Conservation (phyloP, 768 basidiomycete species). For the Clathrus columnatus region DNA sequence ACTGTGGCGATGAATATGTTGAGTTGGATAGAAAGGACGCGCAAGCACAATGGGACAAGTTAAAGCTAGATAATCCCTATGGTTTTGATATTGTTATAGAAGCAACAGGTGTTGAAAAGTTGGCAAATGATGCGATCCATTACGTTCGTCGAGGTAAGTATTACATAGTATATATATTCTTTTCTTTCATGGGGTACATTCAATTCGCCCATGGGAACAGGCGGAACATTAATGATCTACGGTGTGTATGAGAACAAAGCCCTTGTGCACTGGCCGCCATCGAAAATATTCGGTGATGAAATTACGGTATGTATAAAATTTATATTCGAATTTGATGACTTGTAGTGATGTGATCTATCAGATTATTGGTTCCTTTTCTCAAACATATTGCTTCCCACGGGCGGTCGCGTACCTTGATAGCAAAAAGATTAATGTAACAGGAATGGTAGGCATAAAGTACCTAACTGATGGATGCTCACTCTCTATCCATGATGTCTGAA, state of each 20-base stretch:
- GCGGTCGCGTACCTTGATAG: constrained; percentile 84
- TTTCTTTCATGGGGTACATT: neutral
- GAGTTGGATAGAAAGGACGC: constrained; percentile 74
- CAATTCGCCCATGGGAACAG: neutral
- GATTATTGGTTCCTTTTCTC: constrained; percentile 90
- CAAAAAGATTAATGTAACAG: constrained; percentile 73
- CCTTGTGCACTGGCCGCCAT: constrained; percentile 76
- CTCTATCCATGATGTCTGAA: constrained; percentile 7
- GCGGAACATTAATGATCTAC: constrained; percentile 81
- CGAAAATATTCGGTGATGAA: constrained; percentile 71
- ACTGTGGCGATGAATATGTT: constrained; percentile 78
- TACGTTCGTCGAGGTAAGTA: constrained; percentile 59
- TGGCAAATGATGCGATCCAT: constrained; percentile 85
- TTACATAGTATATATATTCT: neutral
- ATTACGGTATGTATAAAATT: constrained; percentile 37
- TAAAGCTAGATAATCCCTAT: constrained; percentile 75
- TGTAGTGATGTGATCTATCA: constrained; percentile 21
- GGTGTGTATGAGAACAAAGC: constrained; percentile 87
- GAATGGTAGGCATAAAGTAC: constrained; percentile 46
- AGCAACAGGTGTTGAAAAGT: constrained; percentile 74
- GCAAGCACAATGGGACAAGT: constrained; percentile 66
- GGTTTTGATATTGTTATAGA: constrained; percentile 86
- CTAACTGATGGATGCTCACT: neutral
- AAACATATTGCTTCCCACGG: constrained; percentile 83
- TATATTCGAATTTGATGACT: no score